Conservation (phyloP, 805 yeast species). For the Barnettozyma sp. region DNA sequence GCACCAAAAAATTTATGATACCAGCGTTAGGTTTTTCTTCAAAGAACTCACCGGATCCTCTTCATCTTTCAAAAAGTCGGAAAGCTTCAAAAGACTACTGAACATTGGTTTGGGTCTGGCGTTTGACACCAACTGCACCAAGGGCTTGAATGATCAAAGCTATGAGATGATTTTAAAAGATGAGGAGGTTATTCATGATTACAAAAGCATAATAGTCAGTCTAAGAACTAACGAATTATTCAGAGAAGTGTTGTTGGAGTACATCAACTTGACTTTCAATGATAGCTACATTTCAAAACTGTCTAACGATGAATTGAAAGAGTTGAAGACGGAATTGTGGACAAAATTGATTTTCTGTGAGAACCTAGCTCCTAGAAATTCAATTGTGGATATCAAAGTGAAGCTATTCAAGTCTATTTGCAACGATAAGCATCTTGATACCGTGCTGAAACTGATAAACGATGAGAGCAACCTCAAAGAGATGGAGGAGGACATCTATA, state of each 20-base stretch:
- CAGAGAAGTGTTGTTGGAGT: slow-evolving; percentile 22
- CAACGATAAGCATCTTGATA: slow-evolving; percentile 23
- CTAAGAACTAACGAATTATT: slow-evolving; percentile 27
- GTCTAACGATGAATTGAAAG: slow-evolving; percentile 21
- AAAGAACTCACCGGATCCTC: slow-evolving; percentile 19
- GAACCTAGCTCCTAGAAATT: slow-evolving; percentile 21
- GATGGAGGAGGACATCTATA: slow-evolving; percentile 1
- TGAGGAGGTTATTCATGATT: slow-evolving; percentile 18
- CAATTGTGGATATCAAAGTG: slow-evolving; percentile 24
- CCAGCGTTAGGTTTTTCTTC: slow-evolving; percentile 20
- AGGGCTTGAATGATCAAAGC: slow-evolving; percentile 23
- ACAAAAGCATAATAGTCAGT: slow-evolving; percentile 19
- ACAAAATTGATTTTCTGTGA: slow-evolving; percentile 21
- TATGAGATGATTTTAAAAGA: slow-evolving; percentile 22
- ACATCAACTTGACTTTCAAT: slow-evolving; percentile 22
- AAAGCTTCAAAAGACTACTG: slow-evolving; percentile 22
- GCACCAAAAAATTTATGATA: slow-evolving; percentile 18
- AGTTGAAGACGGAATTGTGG: slow-evolving; percentile 23
- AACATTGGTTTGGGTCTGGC: slow-evolving; percentile 17
- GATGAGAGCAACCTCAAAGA: slow-evolving; percentile 8
- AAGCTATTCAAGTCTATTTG: slow-evolving; percentile 25
- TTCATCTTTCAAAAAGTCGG: slow-evolving; percentile 12
- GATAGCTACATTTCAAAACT: slow-evolving; percentile 10
- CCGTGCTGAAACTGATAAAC: slow-evolving; percentile 15
- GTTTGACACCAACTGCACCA: slow-evolving; percentile 18